Evolutionary conservation across 305 asterid species (phyloP), one percentile per base, ranked within the genome.

Genomic region (Fraxinus baroniana): DNA sequence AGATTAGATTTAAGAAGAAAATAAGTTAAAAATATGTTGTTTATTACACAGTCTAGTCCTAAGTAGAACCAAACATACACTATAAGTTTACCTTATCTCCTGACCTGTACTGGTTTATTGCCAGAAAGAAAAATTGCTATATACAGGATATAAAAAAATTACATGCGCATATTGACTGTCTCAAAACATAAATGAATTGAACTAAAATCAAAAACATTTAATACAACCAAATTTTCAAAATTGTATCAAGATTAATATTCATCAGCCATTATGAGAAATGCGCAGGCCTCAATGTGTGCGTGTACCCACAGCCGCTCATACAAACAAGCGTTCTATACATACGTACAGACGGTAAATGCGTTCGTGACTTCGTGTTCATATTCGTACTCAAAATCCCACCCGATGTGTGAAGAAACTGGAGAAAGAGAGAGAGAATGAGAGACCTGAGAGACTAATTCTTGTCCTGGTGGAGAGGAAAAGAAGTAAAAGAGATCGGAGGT

Each of bases 381-480:
- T 68, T 28, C 74, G n/a, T 66, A 24, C 74, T 12, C 35, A 66
- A 24, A 64, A 66, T 26, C 35, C 44, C 76, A 13, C 10, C 76
- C 41, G 9, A 70, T 3, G 73, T 64, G 41, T 32, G 76, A 71
- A 68, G 44, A 71, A 13, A 71, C 74, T 74, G 60, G 35, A 78
- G 60, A 7, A 1, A 33, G 64, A 73, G 37, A 49, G 76, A 70
- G 30, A 52, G 79, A 15, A 83, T 22, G 24, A 26, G 55, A 74
- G 2, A 89, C 99, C 99, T 94, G 95, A 80, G 85, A 83, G 84
- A 89, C 64, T 77, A 91, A 84, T 35, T 78, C 84, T 52, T 85
- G 86, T 4, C 92, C 93, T 37, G 85, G 83, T 60, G 89, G 86
- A 79, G 90, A 79, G 78, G 98, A 94, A 89, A 96, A 93, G 88